Evolutionary conservation across 2,329 filamentous ascomycete species (phyloP), one percentile per base, ranked within the genome.

Genomic region (Podosphaera aphanis): DNA sequence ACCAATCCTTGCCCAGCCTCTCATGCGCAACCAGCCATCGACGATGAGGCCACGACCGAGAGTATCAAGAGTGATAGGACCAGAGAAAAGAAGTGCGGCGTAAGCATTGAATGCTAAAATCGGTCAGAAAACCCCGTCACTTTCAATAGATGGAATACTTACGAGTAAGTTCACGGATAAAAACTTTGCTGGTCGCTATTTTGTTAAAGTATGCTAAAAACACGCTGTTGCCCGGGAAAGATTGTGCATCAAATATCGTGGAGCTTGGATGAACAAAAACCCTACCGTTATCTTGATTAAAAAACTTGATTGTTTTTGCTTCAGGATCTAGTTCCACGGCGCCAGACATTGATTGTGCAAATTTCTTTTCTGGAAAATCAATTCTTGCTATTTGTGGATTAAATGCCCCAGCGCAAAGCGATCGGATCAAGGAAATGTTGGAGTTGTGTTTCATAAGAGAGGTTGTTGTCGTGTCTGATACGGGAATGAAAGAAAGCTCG

Each of bases 281-380:
- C 5, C 90, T 72, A 0, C 80, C 82, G 52, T 80, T 83, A 54
- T 85, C 81, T 56, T 83, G 78, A 53, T 81, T 83, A 62, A 84
- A 95, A 64, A 86, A 98, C 59, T 85, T 90, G 63, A 98, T 94
- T 2, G 80, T 83, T 45, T 77, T 72, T 3, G 88, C 88, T 62
- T 95, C 88, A 0, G 88, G 88, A 58, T 98, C 90, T 5, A 94
- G 69, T 59, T 90, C 88, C 1, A 95, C 83, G 0, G 90, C 83
- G 6, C 90, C 90, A 1, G 83, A 83, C 51, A 92, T 74, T 2
- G 83, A 84, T 31, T 78, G 76, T 11, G 83, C 82, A 61, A 92
- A 98, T 61, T 94, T 95, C 66, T 93, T 93, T 63, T 93, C 84
- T 0, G 90, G 90, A 53, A 94, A 83, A 52, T 85, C 79, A 58